phyloP scores from a whole-genome alignment of 257 asterid species.

The Solanum gandarillasii region DNA sequence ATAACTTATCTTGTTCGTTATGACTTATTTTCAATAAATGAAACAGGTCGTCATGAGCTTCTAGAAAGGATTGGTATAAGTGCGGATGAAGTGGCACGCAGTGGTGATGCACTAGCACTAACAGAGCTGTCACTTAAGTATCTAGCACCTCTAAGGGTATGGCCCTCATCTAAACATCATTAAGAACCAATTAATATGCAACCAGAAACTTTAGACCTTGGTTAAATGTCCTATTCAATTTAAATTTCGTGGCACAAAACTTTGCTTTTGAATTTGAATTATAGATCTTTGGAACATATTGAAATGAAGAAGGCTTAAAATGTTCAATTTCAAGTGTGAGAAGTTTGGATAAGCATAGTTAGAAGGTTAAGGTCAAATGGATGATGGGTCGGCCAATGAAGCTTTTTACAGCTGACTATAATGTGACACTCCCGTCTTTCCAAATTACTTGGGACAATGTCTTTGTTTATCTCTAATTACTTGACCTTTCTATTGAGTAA shows the following conservation, averaged over 20 bases:
- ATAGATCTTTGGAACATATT: neutral
- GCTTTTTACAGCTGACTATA: neutral
- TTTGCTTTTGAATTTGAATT: too few species aligned
- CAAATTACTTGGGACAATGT: neutral
- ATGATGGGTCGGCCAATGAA: neutral
- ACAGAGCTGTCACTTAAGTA: constrained; percentile 74
- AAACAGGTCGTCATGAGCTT: constrained; percentile 89
- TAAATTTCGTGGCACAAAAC: neutral
- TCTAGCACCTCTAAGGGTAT: constrained; percentile 77
- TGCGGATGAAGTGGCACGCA: constrained; percentile 75
- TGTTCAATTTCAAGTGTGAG: neutral
- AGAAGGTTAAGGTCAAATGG: neutral
- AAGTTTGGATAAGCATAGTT: neutral
- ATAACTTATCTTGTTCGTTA: neutral
- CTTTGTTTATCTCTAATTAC: neutral
- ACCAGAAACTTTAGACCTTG: neutral
- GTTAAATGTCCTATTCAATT: neutral
- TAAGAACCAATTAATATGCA: neutral
- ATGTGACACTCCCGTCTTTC: neutral
- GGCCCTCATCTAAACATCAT: constrained; percentile 1
- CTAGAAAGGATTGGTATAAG: constrained; percentile 52
- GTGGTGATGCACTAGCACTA: constrained; percentile 67
- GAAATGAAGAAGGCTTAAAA: neutral
- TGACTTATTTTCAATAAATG: neutral
- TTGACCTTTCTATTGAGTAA: neutral